phyloP scores from a whole-genome alignment of 805 yeast species.

The Schwanniomyces polymorphus region DNA sequence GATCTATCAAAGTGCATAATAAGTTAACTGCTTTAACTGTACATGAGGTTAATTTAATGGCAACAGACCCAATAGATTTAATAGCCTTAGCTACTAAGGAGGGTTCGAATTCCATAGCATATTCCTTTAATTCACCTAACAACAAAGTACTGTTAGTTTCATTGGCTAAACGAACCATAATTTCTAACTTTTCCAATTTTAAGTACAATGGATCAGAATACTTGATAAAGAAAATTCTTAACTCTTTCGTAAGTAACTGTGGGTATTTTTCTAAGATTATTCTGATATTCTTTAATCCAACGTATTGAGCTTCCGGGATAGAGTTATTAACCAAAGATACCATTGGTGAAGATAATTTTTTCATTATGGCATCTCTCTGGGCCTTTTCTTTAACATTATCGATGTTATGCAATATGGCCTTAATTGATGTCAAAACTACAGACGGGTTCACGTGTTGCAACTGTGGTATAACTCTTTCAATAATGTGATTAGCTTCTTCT shows the following conservation, averaged over 20 bases:
- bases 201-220: constrained; percentile 80
- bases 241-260: constrained; percentile 67
- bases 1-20: constrained; percentile 59
- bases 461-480: constrained; percentile 91
- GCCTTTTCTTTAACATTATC: constrained; percentile 46
- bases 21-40: constrained; percentile 61
- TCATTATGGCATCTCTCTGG: constrained; percentile 47
- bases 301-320: constrained; percentile 89
- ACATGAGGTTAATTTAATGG: constrained; percentile 57
- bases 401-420: constrained; percentile 72
- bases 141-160: constrained; percentile 58
- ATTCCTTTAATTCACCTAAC: constrained; percentile 72
- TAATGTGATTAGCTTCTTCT: constrained; percentile 76
- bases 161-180: constrained; percentile 66
- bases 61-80: constrained; percentile 68
- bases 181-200: constrained; percentile 75
- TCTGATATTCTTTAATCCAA: constrained; percentile 86
- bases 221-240: constrained; percentile 87
- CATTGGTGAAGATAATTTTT: constrained; percentile 79
- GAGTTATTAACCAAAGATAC: constrained; percentile 85
- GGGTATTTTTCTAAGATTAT: constrained; percentile 90
- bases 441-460: constrained; percentile 96
- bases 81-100: constrained; percentile 70
- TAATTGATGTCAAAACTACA: constrained; percentile 83
- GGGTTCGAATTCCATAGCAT: constrained; percentile 82